Percentiles rank a stretch among this genome's conserved stretches.
Conservation (phyloP, 2,329 filamentous ascomycete species). For the Remersonia thermophila region DNA sequence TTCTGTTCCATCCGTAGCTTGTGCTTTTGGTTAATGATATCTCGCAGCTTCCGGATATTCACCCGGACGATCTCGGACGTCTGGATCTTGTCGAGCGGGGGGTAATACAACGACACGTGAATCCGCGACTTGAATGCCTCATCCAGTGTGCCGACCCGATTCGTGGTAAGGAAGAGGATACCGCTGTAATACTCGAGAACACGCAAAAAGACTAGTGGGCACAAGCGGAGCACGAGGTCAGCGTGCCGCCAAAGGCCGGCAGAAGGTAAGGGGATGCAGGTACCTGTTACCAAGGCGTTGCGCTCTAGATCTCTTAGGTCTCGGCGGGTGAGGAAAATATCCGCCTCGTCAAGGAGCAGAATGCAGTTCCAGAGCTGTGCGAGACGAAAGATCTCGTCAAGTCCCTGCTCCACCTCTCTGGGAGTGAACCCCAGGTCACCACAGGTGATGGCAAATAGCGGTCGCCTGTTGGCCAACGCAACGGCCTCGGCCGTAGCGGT, state of each 20-base stretch:
- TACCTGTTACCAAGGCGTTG: slow-evolving; percentile 16
- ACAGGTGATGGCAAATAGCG: slow-evolving; percentile 13
- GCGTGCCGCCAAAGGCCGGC: no score
- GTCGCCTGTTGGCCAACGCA: slow-evolving; percentile 14
- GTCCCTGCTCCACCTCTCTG: slow-evolving; percentile 10
- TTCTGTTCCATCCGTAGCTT: background rate
- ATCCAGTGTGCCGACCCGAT: slow-evolving; percentile 25
- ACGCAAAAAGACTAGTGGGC: slow-evolving; percentile 17
- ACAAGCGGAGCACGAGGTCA: no score
- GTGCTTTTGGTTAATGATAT: background rate
- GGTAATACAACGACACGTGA: slow-evolving; percentile 10
- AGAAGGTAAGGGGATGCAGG: no score
- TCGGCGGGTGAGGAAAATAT: slow-evolving; percentile 18
- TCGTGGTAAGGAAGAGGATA: slow-evolving; percentile 20
- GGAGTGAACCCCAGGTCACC: slow-evolving; percentile 9
- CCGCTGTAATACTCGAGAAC: slow-evolving; percentile 19
- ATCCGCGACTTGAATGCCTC: slow-evolving; percentile 20
- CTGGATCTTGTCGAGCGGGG: background rate
- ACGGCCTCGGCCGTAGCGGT: slow-evolving; percentile 16
- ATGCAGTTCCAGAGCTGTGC: slow-evolving; percentile 11
- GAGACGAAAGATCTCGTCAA: slow-evolving; percentile 7
- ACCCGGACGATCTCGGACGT: slow-evolving; percentile 5
- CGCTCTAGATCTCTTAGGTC: slow-evolving; percentile 9
- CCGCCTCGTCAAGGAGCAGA: slow-evolving; percentile 18
- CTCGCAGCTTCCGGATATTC: slow-evolving; percentile 2